Conservation (phyloP, 2,329 filamentous ascomycete genomes). For the Nothomitra cinnamomea region DNA sequence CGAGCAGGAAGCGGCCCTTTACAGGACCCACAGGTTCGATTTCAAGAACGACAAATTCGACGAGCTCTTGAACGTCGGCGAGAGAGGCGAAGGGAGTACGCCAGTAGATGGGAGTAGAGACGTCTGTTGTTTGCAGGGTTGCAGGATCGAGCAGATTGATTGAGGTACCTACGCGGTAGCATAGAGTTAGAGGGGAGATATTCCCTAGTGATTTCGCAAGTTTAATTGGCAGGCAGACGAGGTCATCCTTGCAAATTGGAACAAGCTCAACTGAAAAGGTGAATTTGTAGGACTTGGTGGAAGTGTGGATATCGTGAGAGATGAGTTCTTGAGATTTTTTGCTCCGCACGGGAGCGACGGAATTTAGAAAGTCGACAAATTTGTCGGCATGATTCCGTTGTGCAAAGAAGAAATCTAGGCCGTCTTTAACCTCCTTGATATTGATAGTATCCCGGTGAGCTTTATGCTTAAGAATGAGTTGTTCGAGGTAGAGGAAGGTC, state of each 20-base stretch:
- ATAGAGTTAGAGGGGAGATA: conserved; percentile 72
- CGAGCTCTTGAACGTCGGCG: conserved; percentile 67
- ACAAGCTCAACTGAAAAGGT: conserved; percentile 77
- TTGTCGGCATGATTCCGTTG: conserved; percentile 81
- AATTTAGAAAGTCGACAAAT: conserved; percentile 78
- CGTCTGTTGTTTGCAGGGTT: conserved; percentile 79
- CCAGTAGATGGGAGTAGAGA: conserved; percentile 77
- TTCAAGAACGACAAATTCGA: conserved; percentile 90
- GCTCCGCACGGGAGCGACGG: conserved; percentile 57
- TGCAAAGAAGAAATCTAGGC: conserved; percentile 89
- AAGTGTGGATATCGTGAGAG: conserved; percentile 81
- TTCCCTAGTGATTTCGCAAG: conserved; percentile 78
- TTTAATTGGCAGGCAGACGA: conserved; percentile 83
- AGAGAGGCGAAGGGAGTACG: conserved; percentile 69
- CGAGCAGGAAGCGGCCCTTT: conserved; percentile 68
- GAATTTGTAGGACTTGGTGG: conserved; percentile 87
- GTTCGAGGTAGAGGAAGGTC: conserved; percentile 69
- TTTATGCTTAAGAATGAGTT: conserved; percentile 85
- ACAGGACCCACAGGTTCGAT: conserved; percentile 62
- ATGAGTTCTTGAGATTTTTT: conserved; percentile 90
- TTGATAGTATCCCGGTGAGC: conserved; percentile 91
- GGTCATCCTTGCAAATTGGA: conserved; percentile 91
- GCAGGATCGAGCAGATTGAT: conserved; percentile 80
- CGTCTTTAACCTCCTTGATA: conserved; percentile 92
- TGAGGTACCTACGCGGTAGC: conserved; percentile 74